These are phyloP conservation scores for Pleurotus giganteus DNA, from an alignment of 768 basidiomycete species.

Conservation along the genomic window DNA sequence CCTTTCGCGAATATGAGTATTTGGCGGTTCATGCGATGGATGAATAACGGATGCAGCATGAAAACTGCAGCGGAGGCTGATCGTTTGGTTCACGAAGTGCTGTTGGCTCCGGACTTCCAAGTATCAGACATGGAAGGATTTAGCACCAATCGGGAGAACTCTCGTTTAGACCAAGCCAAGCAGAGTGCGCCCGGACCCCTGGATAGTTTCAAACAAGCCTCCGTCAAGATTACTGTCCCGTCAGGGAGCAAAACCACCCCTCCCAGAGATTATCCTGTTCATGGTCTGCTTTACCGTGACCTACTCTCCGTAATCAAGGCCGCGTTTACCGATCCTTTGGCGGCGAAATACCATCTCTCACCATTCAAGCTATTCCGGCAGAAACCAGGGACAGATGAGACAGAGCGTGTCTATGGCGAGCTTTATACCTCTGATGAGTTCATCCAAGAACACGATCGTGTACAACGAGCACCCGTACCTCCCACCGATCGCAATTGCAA, in stretches of 20 bases:
- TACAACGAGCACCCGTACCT: conserved; percentile 10
- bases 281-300: conserved; percentile 22
- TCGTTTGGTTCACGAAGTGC: conserved; percentile 22
- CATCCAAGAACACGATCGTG: conserved; percentile 14
- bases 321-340: conserved; percentile 16
- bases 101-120: conserved; percentile 21
- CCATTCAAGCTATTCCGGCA: conserved; percentile 23
- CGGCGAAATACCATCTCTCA: conserved; percentile 19
- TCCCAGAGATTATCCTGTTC: conserved; percentile 19
- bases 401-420: conserved; percentile 11
- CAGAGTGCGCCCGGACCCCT: conserved; percentile 10
- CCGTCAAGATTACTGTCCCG: conserved; percentile 27
- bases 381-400: not conserved
- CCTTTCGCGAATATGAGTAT: conserved; percentile 20
- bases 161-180: conserved; percentile 13
- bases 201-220: conserved; percentile 12
- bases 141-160: conserved; percentile 15
- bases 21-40: conserved; percentile 26
- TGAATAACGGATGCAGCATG: conserved; percentile 19
- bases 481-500: conserved; percentile 12
- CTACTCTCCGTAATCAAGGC: conserved; percentile 23
- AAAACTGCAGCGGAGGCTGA: conserved; percentile 27
- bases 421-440: conserved; percentile 18
- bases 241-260: conserved; percentile 15
- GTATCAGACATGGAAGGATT: conserved; percentile 14